Evolutionary conservation across 345 rosid species (phyloP), one percentile per base, ranked within the genome.

Genomic region (Lepidium africanum): DNA sequence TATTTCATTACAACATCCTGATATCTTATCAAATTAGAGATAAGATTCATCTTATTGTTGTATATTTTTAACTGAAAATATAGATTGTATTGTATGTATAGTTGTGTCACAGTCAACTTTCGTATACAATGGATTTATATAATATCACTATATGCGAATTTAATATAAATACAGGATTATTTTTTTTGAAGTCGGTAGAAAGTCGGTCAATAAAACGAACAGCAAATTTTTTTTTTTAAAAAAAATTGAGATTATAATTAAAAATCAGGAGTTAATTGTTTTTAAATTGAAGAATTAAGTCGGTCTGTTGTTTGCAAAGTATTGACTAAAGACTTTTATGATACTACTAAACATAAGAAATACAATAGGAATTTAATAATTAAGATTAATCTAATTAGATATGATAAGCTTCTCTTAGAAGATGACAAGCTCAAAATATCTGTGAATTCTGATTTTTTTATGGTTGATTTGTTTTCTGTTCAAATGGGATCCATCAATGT

Each of bases 251-350:
- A 9, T 55, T 45, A 10, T 37, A 38, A 17, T 25, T 46, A 48
- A 11, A 27, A 63, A 12, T 9, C 30, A 41, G 5, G 23, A 49
- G 52, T 66, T 53, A 15, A 16, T 53, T 9, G 12, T 40, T 65
- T 17, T 11, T n/a, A 16, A 65, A 66, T 25, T 41, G 27, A 13
- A 27, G 8, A 30, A 52, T 33, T 32, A 66, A 25, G 63, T 43
- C 56, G 69, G 49, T 63, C 23, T 32, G 48, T 27, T 66, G 7
- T 15, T n/a, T 65, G 51, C 10, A 3, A 30, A 41, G 6, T 52
- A 53, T 58, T 58, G 67, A 48, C 63, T 33, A 21, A 62, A 42
- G 61, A 50, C 46, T 51, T 51, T 62, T 69, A 33, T 46, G 12
- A 32, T 32, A 1, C 7, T 30, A 30, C 7, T 14, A 27, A 15